These are phyloP conservation scores for Acacia acuminata DNA, from an alignment of 306 rosid genomes.

Conservation along the genomic window DNA sequence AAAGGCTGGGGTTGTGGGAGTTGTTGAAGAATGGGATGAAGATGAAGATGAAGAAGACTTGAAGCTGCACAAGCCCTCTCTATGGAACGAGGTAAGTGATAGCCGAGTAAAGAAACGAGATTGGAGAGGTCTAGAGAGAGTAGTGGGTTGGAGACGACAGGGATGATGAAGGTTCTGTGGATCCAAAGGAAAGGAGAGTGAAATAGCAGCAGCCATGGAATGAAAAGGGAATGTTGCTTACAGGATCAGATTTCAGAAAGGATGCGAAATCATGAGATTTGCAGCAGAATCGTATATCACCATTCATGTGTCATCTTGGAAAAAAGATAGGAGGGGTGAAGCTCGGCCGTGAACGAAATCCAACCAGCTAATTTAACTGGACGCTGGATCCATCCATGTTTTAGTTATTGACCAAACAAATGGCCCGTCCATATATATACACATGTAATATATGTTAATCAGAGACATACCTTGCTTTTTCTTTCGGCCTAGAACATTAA, in stretches of 20 bases:
- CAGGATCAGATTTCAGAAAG: not conserved
- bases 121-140: slow-evolving; percentile 34
- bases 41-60: slow-evolving; percentile 47
- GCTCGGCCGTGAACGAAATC: not conserved
- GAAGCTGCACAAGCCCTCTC: slow-evolving; percentile 33
- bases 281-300: not conserved
- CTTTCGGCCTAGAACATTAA: not conserved
- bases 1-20: not conserved
- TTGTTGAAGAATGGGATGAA: slow-evolving; percentile 32
- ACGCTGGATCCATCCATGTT: not conserved
- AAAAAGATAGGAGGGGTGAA: not conserved
- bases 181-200: slow-evolving; percentile 57
- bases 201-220: slow-evolving; percentile 61
- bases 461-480: not conserved
- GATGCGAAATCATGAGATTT: not conserved
- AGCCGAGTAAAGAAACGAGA: slow-evolving; percentile 28
- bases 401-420: not conserved
- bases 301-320: slow-evolving; percentile 3
- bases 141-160: slow-evolving; percentile 3
- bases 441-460: not conserved
- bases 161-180: slow-evolving; percentile 39
- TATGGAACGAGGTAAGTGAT: slow-evolving; percentile 20
- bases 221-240: not conserved
- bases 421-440: not conserved
- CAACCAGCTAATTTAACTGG: not conserved